phyloP scores from a whole-genome alignment of 306 rosid species.

The Acacia confusa region DNA sequence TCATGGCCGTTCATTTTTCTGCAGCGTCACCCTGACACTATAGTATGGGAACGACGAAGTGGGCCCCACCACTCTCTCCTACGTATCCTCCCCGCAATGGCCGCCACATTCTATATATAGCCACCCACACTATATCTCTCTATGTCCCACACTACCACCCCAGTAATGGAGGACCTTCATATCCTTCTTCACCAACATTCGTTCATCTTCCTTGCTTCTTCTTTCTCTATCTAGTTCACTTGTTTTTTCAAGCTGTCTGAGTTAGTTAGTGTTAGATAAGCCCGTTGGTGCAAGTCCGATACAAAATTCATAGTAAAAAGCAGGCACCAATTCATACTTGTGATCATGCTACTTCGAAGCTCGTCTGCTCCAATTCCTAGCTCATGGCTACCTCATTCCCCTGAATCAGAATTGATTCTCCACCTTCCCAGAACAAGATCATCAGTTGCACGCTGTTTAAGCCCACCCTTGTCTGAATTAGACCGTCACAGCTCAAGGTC shows the following conservation, averaged over 20 bases:
- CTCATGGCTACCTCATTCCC: slow-evolving; percentile 52
- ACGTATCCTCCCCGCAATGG: slow-evolving; percentile 21
- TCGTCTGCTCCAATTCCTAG: slow-evolving; percentile 51
- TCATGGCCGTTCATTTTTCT: slow-evolving; percentile 38
- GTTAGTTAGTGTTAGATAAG: no score
- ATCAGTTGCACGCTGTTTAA: slow-evolving; percentile 34
- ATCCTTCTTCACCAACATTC: neutral
- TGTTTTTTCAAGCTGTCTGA: neutral
- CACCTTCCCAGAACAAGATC: slow-evolving; percentile 46
- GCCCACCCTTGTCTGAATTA: slow-evolving; percentile 31
- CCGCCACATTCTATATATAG: neutral
- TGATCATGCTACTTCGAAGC: slow-evolving; percentile 67
- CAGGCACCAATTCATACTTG: neutral
- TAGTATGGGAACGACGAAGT: neutral
- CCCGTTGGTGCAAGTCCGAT: no score
- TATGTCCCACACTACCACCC: neutral
- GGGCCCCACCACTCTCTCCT: slow-evolving; percentile 13
- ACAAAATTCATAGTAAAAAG: no score
- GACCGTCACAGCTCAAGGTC: slow-evolving; percentile 27
- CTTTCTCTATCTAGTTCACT: no score
- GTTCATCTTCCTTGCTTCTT: neutral
- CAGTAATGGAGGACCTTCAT: neutral
- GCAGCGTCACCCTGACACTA: neutral
- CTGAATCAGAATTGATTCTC: slow-evolving; percentile 39
- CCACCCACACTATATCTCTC: neutral